Conservation (phyloP, 139 green algal genomes). For the Gonium pectorale region DNA sequence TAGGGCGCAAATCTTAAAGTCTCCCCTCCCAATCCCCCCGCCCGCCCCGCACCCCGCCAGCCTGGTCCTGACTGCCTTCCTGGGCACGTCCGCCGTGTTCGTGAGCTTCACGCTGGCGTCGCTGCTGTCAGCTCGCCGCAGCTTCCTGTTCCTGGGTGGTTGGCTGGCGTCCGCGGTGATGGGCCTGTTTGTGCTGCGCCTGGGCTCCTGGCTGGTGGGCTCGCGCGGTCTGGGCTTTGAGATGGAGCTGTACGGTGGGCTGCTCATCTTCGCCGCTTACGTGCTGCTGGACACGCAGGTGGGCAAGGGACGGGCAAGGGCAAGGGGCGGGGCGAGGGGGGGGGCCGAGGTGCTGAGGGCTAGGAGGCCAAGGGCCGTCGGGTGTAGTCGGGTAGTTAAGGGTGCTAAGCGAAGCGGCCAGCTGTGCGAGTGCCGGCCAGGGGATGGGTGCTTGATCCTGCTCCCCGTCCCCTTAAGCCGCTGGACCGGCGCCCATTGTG, state of each 20-base stretch:
- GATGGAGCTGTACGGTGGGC: slow-evolving; percentile 76
- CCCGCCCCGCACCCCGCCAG: neutral
- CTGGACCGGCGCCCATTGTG: too few relatives aligned
- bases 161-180: slow-evolving; percentile 54
- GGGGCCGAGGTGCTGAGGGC: neutral
- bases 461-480: too few relatives aligned
- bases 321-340: neutral
- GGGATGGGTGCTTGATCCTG: too few relatives aligned
- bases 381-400: too few relatives aligned
- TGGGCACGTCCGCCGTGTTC: slow-evolving; percentile 72
- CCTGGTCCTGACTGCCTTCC: slow-evolving; percentile 62
- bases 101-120: slow-evolving; percentile 76
- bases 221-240: slow-evolving; percentile 41
- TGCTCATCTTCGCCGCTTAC: slow-evolving; percentile 78
- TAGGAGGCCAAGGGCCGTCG: too few relatives aligned
- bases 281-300: slow-evolving; percentile 85
- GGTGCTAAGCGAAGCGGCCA: too few relatives aligned
- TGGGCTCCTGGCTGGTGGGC: slow-evolving; percentile 68
- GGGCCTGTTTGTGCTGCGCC: slow-evolving; percentile 60
- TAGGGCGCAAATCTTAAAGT: too few relatives aligned
- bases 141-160: slow-evolving; percentile 73
- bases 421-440: too few relatives aligned
- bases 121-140: slow-evolving; percentile 68
- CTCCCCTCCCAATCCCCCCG: too few relatives aligned
- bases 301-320: neutral